Evolutionary conservation across 192 early-diverging fungal genomes (phyloP), one percentile per base, ranked within the genome.

Genomic region (Rhizoclosmatium sp.): DNA sequence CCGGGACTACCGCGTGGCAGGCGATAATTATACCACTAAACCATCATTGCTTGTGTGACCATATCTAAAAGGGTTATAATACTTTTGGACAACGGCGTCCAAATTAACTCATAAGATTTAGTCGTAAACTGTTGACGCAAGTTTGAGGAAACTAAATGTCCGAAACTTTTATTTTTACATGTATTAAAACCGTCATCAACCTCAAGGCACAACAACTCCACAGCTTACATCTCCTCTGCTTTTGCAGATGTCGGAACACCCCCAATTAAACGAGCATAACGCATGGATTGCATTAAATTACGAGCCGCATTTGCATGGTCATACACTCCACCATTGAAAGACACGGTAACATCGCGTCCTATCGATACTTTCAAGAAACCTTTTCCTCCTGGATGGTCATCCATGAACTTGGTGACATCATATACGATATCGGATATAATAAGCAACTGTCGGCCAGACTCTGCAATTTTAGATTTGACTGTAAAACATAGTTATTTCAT

Each of bases 301-400:
- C 94, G 86, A 2, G 95, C 96, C 40, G 93, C 95, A 76, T 95
- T 97, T 78, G 92, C 89, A 82, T 98, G 97, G 80, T 93, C 85
- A 82, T 98, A 96, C 14, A 97, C 88, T 2, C 61, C 76, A 4
- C 96, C 95, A 69, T 97, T 94, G 85, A 97, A 97, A 2, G 93
- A 87, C 4, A 84, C 88, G 7, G 95, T 95, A 82, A 92, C 90
- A 76, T 98, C 95, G 80, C 93, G 93, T 78, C 96, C 96, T 42
- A 96, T 87, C 54, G 84, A 88, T 69, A 86, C 83, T 39, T 88
- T 87, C 71, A 97, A 82, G 72, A 92, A 90, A 21, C 88, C 89
- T 60, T 83, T 80, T 75, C 95, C 96, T 69, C 96, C 96, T 94
- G 96, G 96, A 80, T 98, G 96, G 61, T 95, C 90, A 68, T 93